Percentiles rank a stretch among this genome's conserved stretches.
phyloP scores from a whole-genome alignment of 2,329 filamentous ascomycete genomes.

The Coniochaeta pulveracea region DNA sequence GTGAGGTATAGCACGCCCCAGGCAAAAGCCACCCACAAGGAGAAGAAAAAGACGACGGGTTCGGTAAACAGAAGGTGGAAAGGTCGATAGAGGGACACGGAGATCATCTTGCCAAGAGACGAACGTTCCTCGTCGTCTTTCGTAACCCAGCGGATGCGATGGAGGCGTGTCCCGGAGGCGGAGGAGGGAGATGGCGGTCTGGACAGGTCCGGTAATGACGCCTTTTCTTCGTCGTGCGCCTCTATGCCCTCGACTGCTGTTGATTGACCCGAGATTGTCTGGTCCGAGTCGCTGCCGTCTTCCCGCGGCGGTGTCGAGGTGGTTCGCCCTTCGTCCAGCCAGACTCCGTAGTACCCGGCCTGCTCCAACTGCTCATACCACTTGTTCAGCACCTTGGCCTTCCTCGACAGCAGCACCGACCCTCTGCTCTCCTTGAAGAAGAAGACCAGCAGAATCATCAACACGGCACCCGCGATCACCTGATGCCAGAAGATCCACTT shows the following conservation, averaged over 20 bases:
- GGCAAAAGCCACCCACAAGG: constrained; percentile 77
- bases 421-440: constrained; percentile 77
- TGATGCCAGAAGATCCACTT: constrained; percentile 88
- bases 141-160: constrained; percentile 69
- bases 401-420: constrained; percentile 65
- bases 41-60: constrained; percentile 76
- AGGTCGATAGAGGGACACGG: constrained; percentile 62
- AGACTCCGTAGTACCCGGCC: constrained; percentile 43
- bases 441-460: constrained; percentile 53
- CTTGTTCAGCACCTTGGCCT: constrained; percentile 60
- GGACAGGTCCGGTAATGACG: background rate
- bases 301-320: background rate
- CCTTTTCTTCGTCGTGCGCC: constrained; percentile 12
- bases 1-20: constrained; percentile 86
- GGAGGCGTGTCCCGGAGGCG: constrained; percentile 11
- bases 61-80: constrained; percentile 70
- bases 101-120: constrained; percentile 57
- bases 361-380: constrained; percentile 70
- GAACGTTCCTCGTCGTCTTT: constrained; percentile 66
- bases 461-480: constrained; percentile 52
- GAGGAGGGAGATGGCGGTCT: constrained; percentile 1
- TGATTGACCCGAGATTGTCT: constrained; percentile 1
- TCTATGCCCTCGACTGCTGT: constrained; percentile 1
- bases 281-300: background rate
- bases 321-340: constrained; percentile 17